A percentile compares a stretch with the other conserved stretches of the same genome.
Evolutionary conservation across 139 green algal genomes (phyloP).

Genomic region (Mesotaenium endlicherianum): DNA sequence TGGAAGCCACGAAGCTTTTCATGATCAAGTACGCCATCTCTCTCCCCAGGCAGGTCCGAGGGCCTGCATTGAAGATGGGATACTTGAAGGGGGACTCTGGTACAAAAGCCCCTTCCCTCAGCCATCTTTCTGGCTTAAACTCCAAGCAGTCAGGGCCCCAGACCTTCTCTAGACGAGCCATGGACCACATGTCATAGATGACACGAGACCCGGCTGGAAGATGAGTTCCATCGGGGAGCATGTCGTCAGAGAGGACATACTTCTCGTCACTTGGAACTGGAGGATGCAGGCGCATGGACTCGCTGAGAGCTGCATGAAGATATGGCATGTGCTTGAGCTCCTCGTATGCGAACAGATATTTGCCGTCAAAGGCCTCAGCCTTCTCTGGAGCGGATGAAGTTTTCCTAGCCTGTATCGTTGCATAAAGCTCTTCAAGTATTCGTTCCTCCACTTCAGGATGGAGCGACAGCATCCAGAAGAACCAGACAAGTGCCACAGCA

Average conservation of each 20-base stretch:
- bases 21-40: constrained; percentile 43
- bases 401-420: no score
- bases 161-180: constrained; percentile 2
- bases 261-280: constrained; percentile 19
- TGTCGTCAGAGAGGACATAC: constrained; percentile 1
- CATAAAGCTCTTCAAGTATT: constrained; percentile 27
- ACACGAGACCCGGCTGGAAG: neutral
- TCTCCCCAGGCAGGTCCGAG: constrained; percentile 31
- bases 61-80: constrained; percentile 29
- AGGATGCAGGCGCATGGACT: constrained; percentile 15
- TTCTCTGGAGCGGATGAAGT: no score
- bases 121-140: constrained; percentile 32
- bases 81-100: constrained; percentile 31
- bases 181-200: constrained; percentile 10
- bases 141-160: constrained; percentile 17
- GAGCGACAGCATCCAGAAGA: constrained; percentile 42
- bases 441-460: constrained; percentile 37
- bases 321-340: constrained; percentile 19
- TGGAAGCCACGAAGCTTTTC: no score
- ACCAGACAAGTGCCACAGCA: constrained; percentile 33
- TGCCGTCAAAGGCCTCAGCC: no score
- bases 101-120: neutral
- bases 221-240: constrained; percentile 20
- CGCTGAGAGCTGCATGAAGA: constrained; percentile 4
- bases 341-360: constrained; percentile 16